phyloP scores from a whole-genome alignment of 75 land plant genomes.

The Chamaecyparis obtusa region DNA sequence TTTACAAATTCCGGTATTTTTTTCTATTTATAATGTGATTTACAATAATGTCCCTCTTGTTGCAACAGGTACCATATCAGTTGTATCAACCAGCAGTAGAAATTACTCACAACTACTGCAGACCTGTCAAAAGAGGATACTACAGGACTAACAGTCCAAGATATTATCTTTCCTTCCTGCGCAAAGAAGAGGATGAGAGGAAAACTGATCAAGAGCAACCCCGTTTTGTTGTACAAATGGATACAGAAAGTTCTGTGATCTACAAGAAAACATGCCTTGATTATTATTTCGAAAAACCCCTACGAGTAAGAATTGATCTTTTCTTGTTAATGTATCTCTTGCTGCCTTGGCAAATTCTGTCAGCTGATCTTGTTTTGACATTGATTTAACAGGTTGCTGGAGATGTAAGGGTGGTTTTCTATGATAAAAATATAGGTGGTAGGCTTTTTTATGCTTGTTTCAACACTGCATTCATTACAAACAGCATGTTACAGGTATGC shows the following conservation, averaged over 20 bases:
- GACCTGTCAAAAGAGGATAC: conserved; percentile 45
- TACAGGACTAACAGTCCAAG: conserved; percentile 44
- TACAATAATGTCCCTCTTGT: neutral
- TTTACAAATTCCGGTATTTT: neutral
- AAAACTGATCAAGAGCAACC: conserved; percentile 28
- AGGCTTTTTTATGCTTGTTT: conserved; percentile 76
- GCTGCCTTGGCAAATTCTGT: neutral
- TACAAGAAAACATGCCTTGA: conserved; percentile 61
- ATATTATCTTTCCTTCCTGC: conserved; percentile 44
- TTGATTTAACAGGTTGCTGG: conserved; percentile 49
- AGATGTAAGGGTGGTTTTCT: conserved; percentile 69
- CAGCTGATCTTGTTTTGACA: neutral
- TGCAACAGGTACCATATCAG: conserved; percentile 45
- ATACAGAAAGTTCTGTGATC: conserved; percentile 43
- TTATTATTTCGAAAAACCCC: conserved; percentile 55
- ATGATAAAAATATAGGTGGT: conserved; percentile 57
- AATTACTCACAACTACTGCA: conserved; percentile 43
- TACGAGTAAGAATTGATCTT: conserved; percentile 31
- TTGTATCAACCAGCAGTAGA: conserved; percentile 48
- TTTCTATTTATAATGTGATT: neutral
- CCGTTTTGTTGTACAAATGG: conserved; percentile 64
- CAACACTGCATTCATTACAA: conserved; percentile 63
- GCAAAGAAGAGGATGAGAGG: conserved; percentile 30
- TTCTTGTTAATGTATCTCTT: neutral
- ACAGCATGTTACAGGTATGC: conserved; percentile 65